These are phyloP conservation scores for Psidium guajava DNA, from an alignment of 345 rosid species.

Conservation along the genomic window DNA sequence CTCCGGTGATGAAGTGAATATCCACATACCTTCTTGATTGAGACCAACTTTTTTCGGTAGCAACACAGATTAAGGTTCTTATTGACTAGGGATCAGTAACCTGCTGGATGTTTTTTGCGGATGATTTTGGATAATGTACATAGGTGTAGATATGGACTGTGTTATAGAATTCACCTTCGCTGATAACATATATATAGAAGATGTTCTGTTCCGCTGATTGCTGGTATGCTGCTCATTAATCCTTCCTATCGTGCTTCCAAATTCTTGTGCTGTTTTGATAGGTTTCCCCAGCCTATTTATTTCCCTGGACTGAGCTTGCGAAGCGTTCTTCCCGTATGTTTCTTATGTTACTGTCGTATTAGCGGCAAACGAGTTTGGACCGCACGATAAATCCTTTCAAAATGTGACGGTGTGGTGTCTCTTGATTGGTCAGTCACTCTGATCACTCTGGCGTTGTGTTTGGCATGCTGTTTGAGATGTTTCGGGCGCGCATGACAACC, in stretches of 20 bases:
- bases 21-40: neutral
- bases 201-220: neutral
- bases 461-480: neutral
- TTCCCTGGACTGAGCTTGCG: neutral
- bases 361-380: neutral
- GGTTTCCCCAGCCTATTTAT: neutral
- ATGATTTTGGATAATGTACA: neutral
- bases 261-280: neutral
- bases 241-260: neutral
- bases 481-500: too few species aligned
- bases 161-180: neutral
- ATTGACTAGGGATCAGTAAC: neutral
- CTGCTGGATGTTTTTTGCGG: neutral
- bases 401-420: neutral
- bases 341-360: neutral
- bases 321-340: neutral
- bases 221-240: neutral
- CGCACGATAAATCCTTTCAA: neutral
- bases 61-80: neutral
- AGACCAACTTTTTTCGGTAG: neutral
- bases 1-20: neutral
- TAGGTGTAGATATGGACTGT: neutral
- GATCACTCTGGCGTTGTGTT: neutral
- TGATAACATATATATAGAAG: neutral
- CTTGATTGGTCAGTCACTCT: neutral